These are phyloP conservation scores for Verbena officinalis DNA, from an alignment of 257 asterid genomes.

Conservation along the genomic window DNA sequence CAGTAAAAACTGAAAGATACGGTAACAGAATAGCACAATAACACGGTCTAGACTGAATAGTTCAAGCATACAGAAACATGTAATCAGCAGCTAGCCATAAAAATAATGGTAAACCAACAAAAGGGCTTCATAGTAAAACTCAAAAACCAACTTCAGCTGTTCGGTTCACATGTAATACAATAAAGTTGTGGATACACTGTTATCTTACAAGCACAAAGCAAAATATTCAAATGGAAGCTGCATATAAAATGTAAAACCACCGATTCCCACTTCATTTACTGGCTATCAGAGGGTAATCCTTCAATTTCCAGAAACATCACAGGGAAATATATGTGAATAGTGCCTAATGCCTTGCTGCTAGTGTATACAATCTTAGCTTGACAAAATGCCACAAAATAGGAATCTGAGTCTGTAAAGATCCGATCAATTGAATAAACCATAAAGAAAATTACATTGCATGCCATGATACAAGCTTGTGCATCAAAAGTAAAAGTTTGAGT, in stretches of 20 bases:
- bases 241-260: neutral
- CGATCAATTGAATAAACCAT: neutral
- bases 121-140: neutral
- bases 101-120: conserved; percentile 2
- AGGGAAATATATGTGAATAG: neutral
- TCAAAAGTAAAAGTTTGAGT: conserved; percentile 15
- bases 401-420: neutral
- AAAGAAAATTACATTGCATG: neutral
- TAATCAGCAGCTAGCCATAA: conserved; percentile 3
- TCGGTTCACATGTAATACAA: conserved; percentile 24
- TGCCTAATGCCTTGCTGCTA: conserved; percentile 3
- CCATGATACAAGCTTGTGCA: conserved; percentile 14
- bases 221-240: neutral
- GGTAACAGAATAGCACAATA: conserved; percentile 1
- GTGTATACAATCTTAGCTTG: conserved; percentile 4
- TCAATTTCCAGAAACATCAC: conserved; percentile 16
- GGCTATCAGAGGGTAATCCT: neutral
- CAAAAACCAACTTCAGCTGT: conserved; percentile 16
- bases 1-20: conserved; percentile 15
- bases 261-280: neutral
- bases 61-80: conserved; percentile 5
- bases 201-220: conserved; percentile 18
- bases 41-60: conserved; percentile 8
- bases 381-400: neutral
- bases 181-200: neutral